Conservation (phyloP, 371 early-diverging fungal species). For the Syncephalastrum contaminatum region DNA sequence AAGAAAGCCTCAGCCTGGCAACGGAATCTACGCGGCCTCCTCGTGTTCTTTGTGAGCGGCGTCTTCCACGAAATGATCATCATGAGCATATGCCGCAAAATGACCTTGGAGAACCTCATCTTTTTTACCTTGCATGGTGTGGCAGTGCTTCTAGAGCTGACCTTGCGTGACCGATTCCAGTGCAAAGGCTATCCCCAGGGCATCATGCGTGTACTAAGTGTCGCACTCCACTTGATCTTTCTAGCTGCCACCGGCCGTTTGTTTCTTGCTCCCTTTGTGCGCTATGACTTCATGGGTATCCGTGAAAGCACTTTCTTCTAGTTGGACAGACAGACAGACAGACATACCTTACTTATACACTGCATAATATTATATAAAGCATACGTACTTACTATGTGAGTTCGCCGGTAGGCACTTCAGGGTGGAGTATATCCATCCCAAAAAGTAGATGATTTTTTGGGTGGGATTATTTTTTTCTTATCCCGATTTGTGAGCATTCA, state of each 20-base stretch:
- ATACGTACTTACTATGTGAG: too few relatives aligned
- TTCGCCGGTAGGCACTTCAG: too few relatives aligned
- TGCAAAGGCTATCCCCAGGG: slow-evolving; percentile 11
- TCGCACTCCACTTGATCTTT: slow-evolving; percentile 18
- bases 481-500: too few relatives aligned
- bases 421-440: too few relatives aligned
- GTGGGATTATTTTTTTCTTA: too few relatives aligned
- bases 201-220: slow-evolving; percentile 8
- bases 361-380: too few relatives aligned
- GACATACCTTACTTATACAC: too few relatives aligned
- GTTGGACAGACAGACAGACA: too few relatives aligned
- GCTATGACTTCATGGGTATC: slow-evolving; percentile 3
- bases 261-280: slow-evolving; percentile 38
- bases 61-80: slow-evolving; percentile 38
- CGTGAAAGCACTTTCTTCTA: too few relatives aligned
- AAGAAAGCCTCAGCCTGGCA: slow-evolving; percentile 5
- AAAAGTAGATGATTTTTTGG: too few relatives aligned
- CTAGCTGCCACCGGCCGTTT: slow-evolving; percentile 34
- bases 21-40: slow-evolving; percentile 17
- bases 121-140: slow-evolving; percentile 36
- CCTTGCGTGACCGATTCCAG: slow-evolving; percentile 11
- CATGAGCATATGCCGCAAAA: slow-evolving; percentile 27
- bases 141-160: slow-evolving; percentile 20
- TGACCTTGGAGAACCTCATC: slow-evolving; percentile 34
- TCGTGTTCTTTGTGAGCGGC: slow-evolving; percentile 35